Conservation (phyloP, 176 grass and related monocot species). For the Eleusine indica region DNA sequence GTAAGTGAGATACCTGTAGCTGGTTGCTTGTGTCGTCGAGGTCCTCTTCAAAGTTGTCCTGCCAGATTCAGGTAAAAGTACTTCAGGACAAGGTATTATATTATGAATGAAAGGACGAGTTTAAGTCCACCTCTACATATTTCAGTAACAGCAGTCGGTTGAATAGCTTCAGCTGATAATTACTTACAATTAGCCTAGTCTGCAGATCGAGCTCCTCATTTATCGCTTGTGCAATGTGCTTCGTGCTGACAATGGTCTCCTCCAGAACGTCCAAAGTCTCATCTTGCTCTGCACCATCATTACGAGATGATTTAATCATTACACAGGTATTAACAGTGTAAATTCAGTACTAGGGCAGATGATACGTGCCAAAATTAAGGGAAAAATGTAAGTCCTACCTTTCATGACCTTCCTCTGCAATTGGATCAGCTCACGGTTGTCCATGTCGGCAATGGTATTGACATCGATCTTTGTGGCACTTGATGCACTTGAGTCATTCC, state of each 20-base stretch:
- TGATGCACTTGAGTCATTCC: conserved; percentile 50
- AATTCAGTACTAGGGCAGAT: neutral
- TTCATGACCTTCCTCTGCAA: conserved; percentile 72
- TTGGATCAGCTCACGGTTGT: conserved; percentile 54
- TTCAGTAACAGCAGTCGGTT: neutral
- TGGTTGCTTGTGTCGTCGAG: conserved; percentile 55
- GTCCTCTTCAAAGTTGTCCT: conserved; percentile 66
- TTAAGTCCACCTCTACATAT: neutral
- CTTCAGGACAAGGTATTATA: neutral
- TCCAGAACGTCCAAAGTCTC: conserved; percentile 57
- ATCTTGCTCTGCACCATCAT: conserved; percentile 66
- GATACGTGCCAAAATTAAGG: no score
- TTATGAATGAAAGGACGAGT: neutral
- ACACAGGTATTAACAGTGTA: neutral
- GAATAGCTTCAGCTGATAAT: neutral
- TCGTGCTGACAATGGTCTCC: conserved; percentile 60
- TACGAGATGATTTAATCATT: neutral
- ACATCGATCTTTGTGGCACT: conserved; percentile 52
- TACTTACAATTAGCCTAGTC: conserved; percentile 72
- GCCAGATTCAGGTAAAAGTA: conserved; percentile 25
- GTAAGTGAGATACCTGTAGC: conserved; percentile 50
- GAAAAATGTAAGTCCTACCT: conserved; percentile 34
- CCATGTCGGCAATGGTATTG: conserved; percentile 47
- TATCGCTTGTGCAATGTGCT: conserved; percentile 75
- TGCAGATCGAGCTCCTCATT: conserved; percentile 83